Base-by-base conservation (phyloP, 768 basidiomycete species). In the Boletus sp. region DNA sequence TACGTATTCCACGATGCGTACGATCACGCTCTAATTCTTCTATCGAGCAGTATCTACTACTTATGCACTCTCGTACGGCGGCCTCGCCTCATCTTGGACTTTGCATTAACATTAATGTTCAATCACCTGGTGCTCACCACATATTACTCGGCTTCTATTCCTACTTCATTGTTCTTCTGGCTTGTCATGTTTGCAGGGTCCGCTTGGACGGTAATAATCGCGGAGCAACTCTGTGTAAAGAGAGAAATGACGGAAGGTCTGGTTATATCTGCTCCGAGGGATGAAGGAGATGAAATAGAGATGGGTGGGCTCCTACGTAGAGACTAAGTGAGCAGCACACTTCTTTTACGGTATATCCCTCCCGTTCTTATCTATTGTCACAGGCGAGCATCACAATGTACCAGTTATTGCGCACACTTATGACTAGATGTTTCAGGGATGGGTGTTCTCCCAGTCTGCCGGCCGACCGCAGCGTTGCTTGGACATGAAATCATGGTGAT, bases 111-210 rank as follows among this genome's bases (percentile, higher is more conserved):
- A 0, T 82, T 98, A 45, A 74, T 90, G 45, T 90, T 96, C 79
- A 90, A 87, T 68, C 97, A 99, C 71, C 75, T 96, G 54, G 87
- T 98, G 51, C 75, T 98, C 56, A 96, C 97, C 50, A 94, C 92
- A 35, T 98, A 98, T 74, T 83, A 83, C 64, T 74, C 83, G 13
- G 72, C 75, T 51, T 70, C 71, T 44, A 64, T 88, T 65, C 97
- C 97, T 7, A 90, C 90, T 0, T 95, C 93, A 1, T 68, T 91
- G 34, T 98, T 96, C 78, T 98, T 90, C 77, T 99, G 95, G 94
- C 64, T 84, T 44, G 78, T 95, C 47, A 76, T 95, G 67, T 70
- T 81, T n/a, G 74, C 75, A 38, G 86, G 90, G 41, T 79, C 91
- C 7, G 74, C 83, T n/a, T 62, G 87, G 37, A 89, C 85, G 55